phyloP scores from a whole-genome alignment of 1,284 basidiomycete species.

The Chiua sp. region DNA sequence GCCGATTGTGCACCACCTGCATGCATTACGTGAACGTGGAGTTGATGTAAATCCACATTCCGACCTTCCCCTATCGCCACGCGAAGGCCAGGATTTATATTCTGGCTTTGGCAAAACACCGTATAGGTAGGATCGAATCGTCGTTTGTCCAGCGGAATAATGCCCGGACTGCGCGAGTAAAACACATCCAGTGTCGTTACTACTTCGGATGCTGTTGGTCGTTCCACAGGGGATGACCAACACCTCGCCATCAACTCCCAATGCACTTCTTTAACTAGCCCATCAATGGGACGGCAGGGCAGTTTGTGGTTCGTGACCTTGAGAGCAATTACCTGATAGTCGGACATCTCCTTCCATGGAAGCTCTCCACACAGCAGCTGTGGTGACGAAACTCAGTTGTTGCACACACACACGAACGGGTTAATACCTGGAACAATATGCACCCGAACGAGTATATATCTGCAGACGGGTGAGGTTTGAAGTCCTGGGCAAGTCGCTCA shows the following conservation, averaged over 20 bases:
- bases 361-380: slow-evolving; percentile 4
- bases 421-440: slow-evolving; percentile 13
- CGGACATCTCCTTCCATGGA: slow-evolving; percentile 6
- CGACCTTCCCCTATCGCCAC: slow-evolving; percentile 54
- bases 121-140: slow-evolving; percentile 56
- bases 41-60: slow-evolving; percentile 57
- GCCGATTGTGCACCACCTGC: slow-evolving; percentile 60
- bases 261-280: neutral
- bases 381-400: neutral
- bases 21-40: slow-evolving; percentile 62
- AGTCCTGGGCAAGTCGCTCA: neutral
- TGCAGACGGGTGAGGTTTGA: neutral
- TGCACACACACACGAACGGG: neutral
- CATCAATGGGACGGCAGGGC: neutral
- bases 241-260: slow-evolving; percentile 1
- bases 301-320: neutral
- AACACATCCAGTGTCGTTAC: neutral
- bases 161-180: neutral
- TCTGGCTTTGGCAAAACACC: slow-evolving; percentile 49
- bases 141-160: slow-evolving; percentile 50
- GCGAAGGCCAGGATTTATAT: slow-evolving; percentile 45
- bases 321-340: neutral
- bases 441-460: slow-evolving; percentile 15
- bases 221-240: slow-evolving; percentile 4
- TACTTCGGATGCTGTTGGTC: neutral